These are phyloP conservation scores for Penicillium vulpinum DNA, from an alignment of 2,329 filamentous ascomycete species.

Conservation along the genomic window DNA sequence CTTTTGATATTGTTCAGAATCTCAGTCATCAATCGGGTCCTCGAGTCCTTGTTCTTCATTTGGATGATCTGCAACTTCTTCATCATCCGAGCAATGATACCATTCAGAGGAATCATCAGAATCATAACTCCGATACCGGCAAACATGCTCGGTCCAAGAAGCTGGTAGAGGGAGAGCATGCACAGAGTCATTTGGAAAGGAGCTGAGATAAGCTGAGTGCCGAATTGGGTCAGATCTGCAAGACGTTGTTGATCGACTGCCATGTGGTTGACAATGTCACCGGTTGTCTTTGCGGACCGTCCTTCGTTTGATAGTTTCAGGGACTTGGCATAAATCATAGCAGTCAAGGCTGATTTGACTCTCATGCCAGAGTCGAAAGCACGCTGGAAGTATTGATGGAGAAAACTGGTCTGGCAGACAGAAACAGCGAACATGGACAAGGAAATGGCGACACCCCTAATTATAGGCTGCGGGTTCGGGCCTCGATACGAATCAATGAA, in stretches of 20 bases:
- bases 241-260: slow-evolving; percentile 95
- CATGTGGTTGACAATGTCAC: slow-evolving; percentile 99
- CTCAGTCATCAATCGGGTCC: slow-evolving; percentile 91
- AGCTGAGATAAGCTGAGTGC: slow-evolving; percentile 92
- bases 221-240: slow-evolving; percentile 92
- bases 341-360: slow-evolving; percentile 85
- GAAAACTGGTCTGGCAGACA: slow-evolving; percentile 78
- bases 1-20: slow-evolving; percentile 99
- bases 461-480: slow-evolving; percentile 68
- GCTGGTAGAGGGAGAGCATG: slow-evolving; percentile 91
- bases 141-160: slow-evolving; percentile 95
- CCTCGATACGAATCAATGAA: slow-evolving; percentile 77
- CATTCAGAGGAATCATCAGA: slow-evolving; percentile 95
- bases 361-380: slow-evolving; percentile 96
- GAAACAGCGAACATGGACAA: slow-evolving; percentile 90
- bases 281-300: slow-evolving; percentile 81
- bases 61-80: slow-evolving; percentile 92
- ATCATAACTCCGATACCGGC: slow-evolving; percentile 94
- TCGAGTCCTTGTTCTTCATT: slow-evolving; percentile 98
- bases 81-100: slow-evolving; percentile 87
- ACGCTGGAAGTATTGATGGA: slow-evolving; percentile 97
- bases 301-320: slow-evolving; percentile 91
- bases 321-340: slow-evolving; percentile 90
- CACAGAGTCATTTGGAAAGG: slow-evolving; percentile 95
- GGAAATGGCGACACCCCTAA: slow-evolving; percentile 83